Evolutionary conservation across 164 flowering plant genomes (phyloP).

Genomic region (Chimonanthus praecox): DNA sequence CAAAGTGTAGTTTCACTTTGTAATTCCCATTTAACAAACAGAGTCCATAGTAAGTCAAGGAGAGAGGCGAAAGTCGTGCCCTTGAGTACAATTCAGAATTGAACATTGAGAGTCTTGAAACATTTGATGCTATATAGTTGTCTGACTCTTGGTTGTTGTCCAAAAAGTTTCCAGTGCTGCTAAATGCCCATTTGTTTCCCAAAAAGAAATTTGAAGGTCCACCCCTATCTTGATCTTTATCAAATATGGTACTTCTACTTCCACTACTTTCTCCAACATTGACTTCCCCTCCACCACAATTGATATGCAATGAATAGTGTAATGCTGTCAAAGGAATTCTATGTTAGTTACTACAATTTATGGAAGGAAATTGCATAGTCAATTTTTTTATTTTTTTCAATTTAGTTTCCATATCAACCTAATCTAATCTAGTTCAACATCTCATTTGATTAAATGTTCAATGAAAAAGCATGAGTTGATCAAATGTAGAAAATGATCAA

Average conservation of each 20-base stretch:
- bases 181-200: conserved; percentile 54
- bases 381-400: neutral
- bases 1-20: conserved; percentile 57
- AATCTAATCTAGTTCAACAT: neutral
- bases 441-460: too few relatives aligned
- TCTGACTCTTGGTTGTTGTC: conserved; percentile 41
- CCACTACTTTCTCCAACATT: conserved; percentile 17
- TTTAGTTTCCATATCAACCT: neutral
- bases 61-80: conserved; percentile 62
- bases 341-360: neutral
- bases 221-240: conserved; percentile 50
- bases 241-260: conserved; percentile 25
- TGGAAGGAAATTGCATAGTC: neutral
- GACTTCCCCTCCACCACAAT: conserved; percentile 65
- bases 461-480: too few relatives aligned
- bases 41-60: conserved; percentile 50
- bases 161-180: conserved; percentile 76
- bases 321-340: conserved; percentile 28
- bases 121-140: conserved; percentile 16
- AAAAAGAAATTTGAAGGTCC: conserved; percentile 39
- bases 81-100: conserved; percentile 43
- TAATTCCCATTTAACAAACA: conserved; percentile 59
- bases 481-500: too few relatives aligned
- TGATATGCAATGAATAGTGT: conserved; percentile 44
- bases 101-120: conserved; percentile 17